Evolutionary conservation across 129 eudicot species (phyloP).

Genomic region (Escallonia rubra): DNA sequence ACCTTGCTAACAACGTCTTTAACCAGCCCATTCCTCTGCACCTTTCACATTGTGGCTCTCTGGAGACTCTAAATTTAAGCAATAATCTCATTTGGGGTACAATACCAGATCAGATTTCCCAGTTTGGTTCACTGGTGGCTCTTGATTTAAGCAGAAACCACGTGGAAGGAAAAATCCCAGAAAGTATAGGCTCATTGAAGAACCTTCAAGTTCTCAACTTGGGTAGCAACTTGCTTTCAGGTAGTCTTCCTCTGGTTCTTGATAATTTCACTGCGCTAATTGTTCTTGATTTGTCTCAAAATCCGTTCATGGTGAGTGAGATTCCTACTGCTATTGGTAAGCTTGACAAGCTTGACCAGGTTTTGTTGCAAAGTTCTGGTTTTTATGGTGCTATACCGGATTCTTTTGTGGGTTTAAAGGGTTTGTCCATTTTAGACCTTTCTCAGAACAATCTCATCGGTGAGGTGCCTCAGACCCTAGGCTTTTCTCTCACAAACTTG

Average conservation of each 20-base stretch:
- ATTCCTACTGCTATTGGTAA: constrained; percentile 56
- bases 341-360: constrained; percentile 65
- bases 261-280: constrained; percentile 60
- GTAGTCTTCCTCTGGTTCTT: constrained; percentile 59
- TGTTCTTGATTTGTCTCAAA: constrained; percentile 79
- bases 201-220: constrained; percentile 62
- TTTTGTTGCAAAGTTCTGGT: constrained; percentile 69
- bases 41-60: constrained; percentile 65
- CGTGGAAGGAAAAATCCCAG: constrained; percentile 85
- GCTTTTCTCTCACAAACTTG: constrained; percentile 42
- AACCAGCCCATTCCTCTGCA: constrained; percentile 89
- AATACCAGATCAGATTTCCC: constrained; percentile 79
- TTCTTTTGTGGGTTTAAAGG: constrained; percentile 42
- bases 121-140: constrained; percentile 51
- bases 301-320: constrained; percentile 73
- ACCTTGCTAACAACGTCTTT: constrained; percentile 75
- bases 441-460: constrained; percentile 87
- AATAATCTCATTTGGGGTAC: constrained; percentile 93
- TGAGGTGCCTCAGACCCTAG: constrained; percentile 41
- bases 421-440: constrained; percentile 55
- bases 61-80: constrained; percentile 64
- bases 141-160: constrained; percentile 88
- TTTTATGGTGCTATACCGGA: constrained; percentile 69
- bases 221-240: constrained; percentile 74
- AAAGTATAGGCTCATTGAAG: constrained; percentile 54